Base-by-base conservation (phyloP, 2,329 filamentous ascomycete genomes). In the Venturiaceae sp. region DNA sequence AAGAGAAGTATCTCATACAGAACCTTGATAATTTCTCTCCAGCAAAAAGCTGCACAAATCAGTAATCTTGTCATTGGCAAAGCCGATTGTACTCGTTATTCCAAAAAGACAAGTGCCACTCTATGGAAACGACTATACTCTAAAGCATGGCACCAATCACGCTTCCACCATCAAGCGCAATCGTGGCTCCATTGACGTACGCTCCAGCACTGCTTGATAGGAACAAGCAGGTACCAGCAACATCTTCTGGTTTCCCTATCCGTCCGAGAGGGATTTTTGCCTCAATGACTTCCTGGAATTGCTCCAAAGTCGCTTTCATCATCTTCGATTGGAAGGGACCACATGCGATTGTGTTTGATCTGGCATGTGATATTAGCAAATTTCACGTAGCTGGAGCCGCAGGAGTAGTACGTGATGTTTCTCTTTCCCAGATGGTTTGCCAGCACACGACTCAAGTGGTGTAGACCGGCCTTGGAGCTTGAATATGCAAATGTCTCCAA, bases 271-370 rank as follows among this genome's bases (percentile, higher is more conserved):
- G 87, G 60, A 87, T 83, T 3, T 83, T 78, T 0, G 71, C 73
- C 59, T 77, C 76, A 63, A 87, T 84, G 6, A 69, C 69, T 4
- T 82, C 80, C 53, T 79, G 75, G 60, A 79, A 79, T 33, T 83
- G 76, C 58, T 81, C 73, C 64, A 86, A 78, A 72, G 86, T 88
- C 1, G 82, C 79, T 39, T 84, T 85, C 86, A 88, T 89, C 80
- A 88, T 87, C 66, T 84, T 86, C 19, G 84, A 85, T 63, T 84
- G 77, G 61, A 87, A 87, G 3, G 86, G 86, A 3, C 87, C 87
- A 61, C 86, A 89, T 5, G 87, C 87, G 58, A 90, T 72, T 3
- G 83, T 83, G 67, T 90, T 90, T 62, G 77, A 80, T 28, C 74
- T 76, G 57, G 36, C 5, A 47, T 16, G 14, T 50, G 44, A 1